Evolutionary conservation across 176 grass and related monocot genomes (phyloP), one percentile per base, ranked within the genome.

Genomic region (Guadua angustifolia): DNA sequence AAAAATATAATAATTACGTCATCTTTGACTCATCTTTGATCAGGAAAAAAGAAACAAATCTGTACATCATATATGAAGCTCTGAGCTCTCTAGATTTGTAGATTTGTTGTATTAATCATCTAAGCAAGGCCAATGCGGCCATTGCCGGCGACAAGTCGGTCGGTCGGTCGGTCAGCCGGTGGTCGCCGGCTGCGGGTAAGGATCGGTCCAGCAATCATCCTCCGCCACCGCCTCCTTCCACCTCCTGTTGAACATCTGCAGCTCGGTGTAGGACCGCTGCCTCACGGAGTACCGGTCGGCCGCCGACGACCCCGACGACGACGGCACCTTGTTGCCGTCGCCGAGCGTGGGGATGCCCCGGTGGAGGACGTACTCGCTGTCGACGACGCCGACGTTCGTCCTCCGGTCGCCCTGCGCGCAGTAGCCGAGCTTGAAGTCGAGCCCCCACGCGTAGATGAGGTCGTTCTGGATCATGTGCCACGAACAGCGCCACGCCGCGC

Each of bases 391-490:
- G 29, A 97, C 92, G 61, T 82, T 90, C 56, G 66, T 35, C 6
- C 79, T 79, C 10, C 91, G 91, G 74, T 99, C 88, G 14, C 93
- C 93, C 78, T 89, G 88, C 66, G 88, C 91, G 86, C 96, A 99
- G 75, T 99, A 95, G 4, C 96, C 96, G 59, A 99, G 89, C 85
- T 92, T 95, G 85, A 79, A 90, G 75, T 99, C 96, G 38, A 99
- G 86, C 6, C 96, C 96, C 96, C 96, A 99, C 0, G 89, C 96
- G 45, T 92, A 86, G 83, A 99, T 88, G 80, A 99, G 86, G 85
- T 99, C 96, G 86, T 95, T 94, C 96, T 99, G 92, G 87, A 97
- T 85, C 88, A 97, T 91, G 83, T 86, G 88, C 95, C 95, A 97
- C 55, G 79, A 79, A 63, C 95, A 97, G 16, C 86, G 86, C 95